Conservation (phyloP, 73 alveolate species). For the Urostyla sp. region DNA sequence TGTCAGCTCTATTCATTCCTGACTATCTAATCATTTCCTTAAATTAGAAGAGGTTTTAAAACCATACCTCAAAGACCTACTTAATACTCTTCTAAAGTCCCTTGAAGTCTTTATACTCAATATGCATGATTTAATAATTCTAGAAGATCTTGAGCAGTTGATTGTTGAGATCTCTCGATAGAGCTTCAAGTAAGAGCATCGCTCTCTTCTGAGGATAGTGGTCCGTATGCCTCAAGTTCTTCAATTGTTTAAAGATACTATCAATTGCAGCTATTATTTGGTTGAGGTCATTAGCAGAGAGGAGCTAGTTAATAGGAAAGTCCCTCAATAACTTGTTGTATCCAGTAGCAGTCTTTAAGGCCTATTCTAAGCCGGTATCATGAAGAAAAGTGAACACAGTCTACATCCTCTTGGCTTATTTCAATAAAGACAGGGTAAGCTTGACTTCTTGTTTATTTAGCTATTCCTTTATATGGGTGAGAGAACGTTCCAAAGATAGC, state of each 20-base stretch:
- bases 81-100: slow-evolving; percentile 46
- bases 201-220: slow-evolving; percentile 83
- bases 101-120: slow-evolving; percentile 73
- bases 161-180: slow-evolving; percentile 86
- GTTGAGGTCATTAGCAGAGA: slow-evolving; percentile 82
- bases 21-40: slow-evolving; percentile 50
- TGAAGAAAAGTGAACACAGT: slow-evolving; percentile 82
- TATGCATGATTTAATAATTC: slow-evolving; percentile 57
- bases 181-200: slow-evolving; percentile 82
- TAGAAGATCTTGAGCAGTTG: slow-evolving; percentile 79
- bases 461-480: slow-evolving; percentile 87
- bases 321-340: slow-evolving; percentile 90
- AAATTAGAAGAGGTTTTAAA: slow-evolving; percentile 47
- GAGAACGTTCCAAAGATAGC: slow-evolving; percentile 85
- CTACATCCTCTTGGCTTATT: slow-evolving; percentile 82
- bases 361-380: slow-evolving; percentile 84
- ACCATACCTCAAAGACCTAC: slow-evolving; percentile 70
- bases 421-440: slow-evolving; percentile 86
- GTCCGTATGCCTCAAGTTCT: slow-evolving; percentile 55
- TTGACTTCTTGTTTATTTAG: slow-evolving; percentile 91
- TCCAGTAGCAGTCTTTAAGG: slow-evolving; percentile 79
- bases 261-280: slow-evolving; percentile 76
- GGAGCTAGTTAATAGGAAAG: slow-evolving; percentile 85
- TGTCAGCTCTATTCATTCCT: slow-evolving; percentile 46
- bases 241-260: slow-evolving; percentile 78